phyloP scores from a whole-genome alignment of 2,329 filamentous ascomycete genomes.

The Penicillium paneum region DNA sequence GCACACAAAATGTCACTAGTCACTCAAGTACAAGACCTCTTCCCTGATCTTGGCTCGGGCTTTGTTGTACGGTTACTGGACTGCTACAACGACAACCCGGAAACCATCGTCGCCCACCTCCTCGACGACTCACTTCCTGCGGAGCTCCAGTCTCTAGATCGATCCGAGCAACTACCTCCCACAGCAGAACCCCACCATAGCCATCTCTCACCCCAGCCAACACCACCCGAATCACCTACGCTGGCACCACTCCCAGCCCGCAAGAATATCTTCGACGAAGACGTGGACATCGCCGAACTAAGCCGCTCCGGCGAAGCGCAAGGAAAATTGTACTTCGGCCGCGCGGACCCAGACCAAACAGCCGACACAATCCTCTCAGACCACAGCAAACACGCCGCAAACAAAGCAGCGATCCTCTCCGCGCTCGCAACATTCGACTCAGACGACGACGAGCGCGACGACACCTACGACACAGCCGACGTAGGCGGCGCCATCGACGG shows the following conservation, averaged over 20 bases:
- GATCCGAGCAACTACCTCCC: slow-evolving; percentile 52
- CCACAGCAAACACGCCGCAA: slow-evolving; percentile 58
- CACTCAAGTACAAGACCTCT: slow-evolving; percentile 88
- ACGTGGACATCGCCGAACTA: slow-evolving; percentile 69
- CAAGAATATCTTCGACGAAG: slow-evolving; percentile 74
- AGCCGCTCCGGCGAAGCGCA: slow-evolving; percentile 53
- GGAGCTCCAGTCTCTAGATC: slow-evolving; percentile 63
- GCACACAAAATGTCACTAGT: slow-evolving; percentile 80
- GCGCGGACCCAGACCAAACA: slow-evolving; percentile 57
- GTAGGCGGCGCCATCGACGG: slow-evolving; percentile 84
- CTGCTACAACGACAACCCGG: slow-evolving; percentile 72
- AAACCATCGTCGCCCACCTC: slow-evolving; percentile 76
- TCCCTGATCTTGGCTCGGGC: slow-evolving; percentile 78
- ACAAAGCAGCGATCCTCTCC: slow-evolving; percentile 82
- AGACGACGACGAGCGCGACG: slow-evolving; percentile 93
- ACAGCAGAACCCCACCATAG: slow-evolving; percentile 49
- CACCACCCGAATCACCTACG: slow-evolving; percentile 29
- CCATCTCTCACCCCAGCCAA: slow-evolving; percentile 54
- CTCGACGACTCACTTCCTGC: slow-evolving; percentile 72
- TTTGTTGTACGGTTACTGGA: slow-evolving; percentile 79
- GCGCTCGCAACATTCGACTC: slow-evolving; percentile 86
- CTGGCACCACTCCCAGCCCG: slow-evolving; percentile 44
- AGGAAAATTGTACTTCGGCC: slow-evolving; percentile 73
- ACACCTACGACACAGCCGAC: slow-evolving; percentile 91
- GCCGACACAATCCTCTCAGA: slow-evolving; percentile 71